Evolutionary conservation across 805 yeast genomes (phyloP).

Genomic region (Monosporozyma servazzii): DNA sequence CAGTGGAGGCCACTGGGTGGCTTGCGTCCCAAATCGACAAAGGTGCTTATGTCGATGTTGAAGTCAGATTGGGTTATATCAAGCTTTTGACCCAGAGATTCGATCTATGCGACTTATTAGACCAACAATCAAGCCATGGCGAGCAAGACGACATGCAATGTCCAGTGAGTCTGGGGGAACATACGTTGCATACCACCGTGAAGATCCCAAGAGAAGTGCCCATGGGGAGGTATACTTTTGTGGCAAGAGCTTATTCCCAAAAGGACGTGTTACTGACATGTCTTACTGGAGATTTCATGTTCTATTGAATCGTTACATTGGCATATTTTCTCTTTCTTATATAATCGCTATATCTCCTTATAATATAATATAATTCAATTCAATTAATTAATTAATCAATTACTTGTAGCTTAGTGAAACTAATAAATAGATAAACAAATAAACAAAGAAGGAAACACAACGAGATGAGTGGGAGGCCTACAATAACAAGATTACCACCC

Average conservation of each 20-base stretch:
- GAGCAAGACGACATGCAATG: conserved; percentile 73
- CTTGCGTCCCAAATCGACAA: conserved; percentile 50
- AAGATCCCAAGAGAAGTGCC: conserved; percentile 89
- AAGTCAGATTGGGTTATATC: conserved; percentile 87
- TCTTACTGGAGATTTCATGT: conserved; percentile 58
- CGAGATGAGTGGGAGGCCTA: conserved; percentile 12
- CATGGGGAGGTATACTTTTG: conserved; percentile 82
- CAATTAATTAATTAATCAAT: not conserved
- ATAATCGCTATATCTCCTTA: not conserved
- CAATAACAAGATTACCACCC: conserved; percentile 51
- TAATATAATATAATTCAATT: not conserved
- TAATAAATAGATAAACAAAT: not conserved
- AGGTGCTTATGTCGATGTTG: conserved; percentile 92
- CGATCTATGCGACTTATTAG: conserved; percentile 80
- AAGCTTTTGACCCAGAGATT: conserved; percentile 80
- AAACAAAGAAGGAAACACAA: not conserved
- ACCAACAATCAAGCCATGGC: conserved; percentile 19
- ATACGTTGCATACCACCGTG: conserved; percentile 58
- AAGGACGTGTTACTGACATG: conserved; percentile 81
- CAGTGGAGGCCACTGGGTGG: conserved; percentile 66
- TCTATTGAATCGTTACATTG: conserved; percentile 10
- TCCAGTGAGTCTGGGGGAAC: conserved; percentile 66
- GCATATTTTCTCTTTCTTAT: not conserved
- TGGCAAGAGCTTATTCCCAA: conserved; percentile 81
- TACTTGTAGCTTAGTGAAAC: not conserved